Conservation (phyloP, 805 yeast species). For the Lachancea thermotolerans region DNA sequence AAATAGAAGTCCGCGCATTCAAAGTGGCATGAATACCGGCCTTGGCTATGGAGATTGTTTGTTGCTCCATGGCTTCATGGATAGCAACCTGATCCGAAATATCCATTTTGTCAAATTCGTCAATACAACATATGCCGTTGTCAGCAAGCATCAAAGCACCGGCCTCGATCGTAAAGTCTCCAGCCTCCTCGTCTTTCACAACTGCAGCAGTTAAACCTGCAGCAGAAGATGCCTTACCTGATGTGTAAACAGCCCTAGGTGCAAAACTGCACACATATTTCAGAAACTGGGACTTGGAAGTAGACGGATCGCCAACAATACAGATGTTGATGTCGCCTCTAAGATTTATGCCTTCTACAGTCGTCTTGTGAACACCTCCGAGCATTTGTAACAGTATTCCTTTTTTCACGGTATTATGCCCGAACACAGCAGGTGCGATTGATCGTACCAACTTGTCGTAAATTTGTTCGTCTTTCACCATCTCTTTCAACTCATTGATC, state of each 20-base stretch:
- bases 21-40: conserved; percentile 98
- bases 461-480: conserved; percentile 84
- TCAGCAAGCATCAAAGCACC: conserved; percentile 98
- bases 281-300: conserved; percentile 91
- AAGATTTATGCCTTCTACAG: conserved; percentile 87
- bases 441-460: conserved; percentile 81
- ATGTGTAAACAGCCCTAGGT: conserved; percentile 92
- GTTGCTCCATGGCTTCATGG: conserved; percentile 99
- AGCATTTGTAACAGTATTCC: conserved; percentile 82
- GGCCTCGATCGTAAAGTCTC: conserved; percentile 95
- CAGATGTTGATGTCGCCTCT: conserved; percentile 97
- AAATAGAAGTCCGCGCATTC: conserved; percentile 91
- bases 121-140: conserved; percentile 97
- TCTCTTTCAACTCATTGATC: conserved; percentile 73
- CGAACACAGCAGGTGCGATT: conserved; percentile 92
- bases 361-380: conserved; percentile 92
- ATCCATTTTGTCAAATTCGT: conserved; percentile 98
- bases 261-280: conserved; percentile 88
- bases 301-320: conserved; percentile 96
- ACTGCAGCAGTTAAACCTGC: conserved; percentile 99
- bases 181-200: conserved; percentile 93
- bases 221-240: conserved; percentile 97
- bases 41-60: conserved; percentile 95
- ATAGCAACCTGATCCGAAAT: conserved; percentile 92
- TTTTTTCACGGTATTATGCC: conserved; percentile 90